Evolutionary conservation across 2,329 filamentous ascomycete genomes (phyloP).

Genomic region (Xylogone sp.): DNA sequence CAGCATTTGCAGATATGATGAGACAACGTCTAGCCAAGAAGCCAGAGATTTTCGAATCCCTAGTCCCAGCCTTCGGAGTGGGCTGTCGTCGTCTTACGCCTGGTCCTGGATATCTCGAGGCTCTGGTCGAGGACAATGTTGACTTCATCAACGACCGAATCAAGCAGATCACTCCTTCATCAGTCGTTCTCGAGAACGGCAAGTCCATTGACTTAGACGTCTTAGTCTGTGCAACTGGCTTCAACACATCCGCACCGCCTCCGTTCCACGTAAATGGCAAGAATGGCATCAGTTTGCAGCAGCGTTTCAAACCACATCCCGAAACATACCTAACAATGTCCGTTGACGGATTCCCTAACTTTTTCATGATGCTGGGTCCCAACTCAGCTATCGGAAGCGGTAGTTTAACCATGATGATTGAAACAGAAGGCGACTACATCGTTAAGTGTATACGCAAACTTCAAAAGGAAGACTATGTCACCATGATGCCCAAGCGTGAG

Average conservation of each 20-base stretch:
- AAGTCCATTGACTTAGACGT: constrained; percentile 29
- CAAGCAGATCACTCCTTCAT: constrained; percentile 32
- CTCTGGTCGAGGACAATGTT: constrained; percentile 32
- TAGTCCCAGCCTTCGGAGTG: constrained; percentile 37
- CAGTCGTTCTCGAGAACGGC: constrained; percentile 28
- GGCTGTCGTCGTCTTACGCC: constrained; percentile 40
- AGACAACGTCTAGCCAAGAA: constrained; percentile 35
- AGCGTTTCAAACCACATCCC: constrained; percentile 25
- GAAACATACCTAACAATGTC: constrained; percentile 23
- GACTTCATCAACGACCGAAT: constrained; percentile 41
- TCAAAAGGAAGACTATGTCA: constrained; percentile 44
- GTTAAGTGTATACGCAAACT: constrained; percentile 24
- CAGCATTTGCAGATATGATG: constrained; percentile 35
- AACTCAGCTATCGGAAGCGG: constrained; percentile 22
- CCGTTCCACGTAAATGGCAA: constrained; percentile 23
- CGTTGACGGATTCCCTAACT: constrained; percentile 24
- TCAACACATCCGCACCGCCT: constrained; percentile 24
- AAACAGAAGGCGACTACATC: constrained; percentile 22
- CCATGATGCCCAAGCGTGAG: constrained; percentile 42
- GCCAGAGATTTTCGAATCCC: constrained; percentile 29
- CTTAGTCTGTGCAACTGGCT: constrained; percentile 34
- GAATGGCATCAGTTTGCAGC: constrained; percentile 13
- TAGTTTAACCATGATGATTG: constrained; percentile 21
- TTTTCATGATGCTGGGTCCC: constrained; percentile 26
- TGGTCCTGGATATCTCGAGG: constrained; percentile 37